A percentile compares a stretch with the other conserved stretches of the same genome.
Evolutionary conservation across 129 eudicot species (phyloP).

Genomic region (Artemisia tridentata): DNA sequence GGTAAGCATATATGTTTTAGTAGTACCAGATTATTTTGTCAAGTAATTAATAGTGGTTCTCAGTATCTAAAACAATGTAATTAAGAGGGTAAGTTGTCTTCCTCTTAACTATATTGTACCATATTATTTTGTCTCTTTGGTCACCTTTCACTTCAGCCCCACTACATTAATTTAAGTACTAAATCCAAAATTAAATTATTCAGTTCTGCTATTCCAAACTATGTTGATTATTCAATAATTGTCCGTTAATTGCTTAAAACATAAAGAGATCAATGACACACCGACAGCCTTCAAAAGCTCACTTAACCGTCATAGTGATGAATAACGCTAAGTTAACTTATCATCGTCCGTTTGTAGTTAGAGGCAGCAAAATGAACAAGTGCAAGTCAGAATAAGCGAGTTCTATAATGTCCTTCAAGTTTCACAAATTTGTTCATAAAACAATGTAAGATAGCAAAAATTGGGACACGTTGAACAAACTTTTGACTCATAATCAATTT

Average conservation of each 20-base stretch:
- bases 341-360: no score
- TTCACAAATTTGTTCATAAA: no score
- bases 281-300: not conserved
- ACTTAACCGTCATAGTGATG: not conserved
- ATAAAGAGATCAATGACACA: not conserved
- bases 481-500: no score
- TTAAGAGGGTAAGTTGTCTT: slow-evolving; percentile 34
- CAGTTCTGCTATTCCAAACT: not conserved
- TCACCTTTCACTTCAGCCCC: slow-evolving; percentile 28
- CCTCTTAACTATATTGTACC: slow-evolving; percentile 12
- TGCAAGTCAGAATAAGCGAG: no score
- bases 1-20: no score
- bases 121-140: slow-evolving; percentile 13
- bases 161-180: not conserved
- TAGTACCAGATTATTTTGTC: no score
- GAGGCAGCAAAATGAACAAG: no score
- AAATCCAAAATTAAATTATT: not conserved
- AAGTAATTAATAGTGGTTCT: slow-evolving; percentile 21
- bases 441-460: no score
- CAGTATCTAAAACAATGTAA: slow-evolving; percentile 33
- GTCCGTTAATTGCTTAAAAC: not conserved
- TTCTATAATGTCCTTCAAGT: no score
- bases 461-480: no score
- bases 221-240: not conserved
- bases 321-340: no score